Percentiles rank a stretch among this genome's conserved stretches.
Evolutionary conservation across 495 filamentous ascomycete species (phyloP).

Genomic region (Talaromyces nanjingensis): DNA sequence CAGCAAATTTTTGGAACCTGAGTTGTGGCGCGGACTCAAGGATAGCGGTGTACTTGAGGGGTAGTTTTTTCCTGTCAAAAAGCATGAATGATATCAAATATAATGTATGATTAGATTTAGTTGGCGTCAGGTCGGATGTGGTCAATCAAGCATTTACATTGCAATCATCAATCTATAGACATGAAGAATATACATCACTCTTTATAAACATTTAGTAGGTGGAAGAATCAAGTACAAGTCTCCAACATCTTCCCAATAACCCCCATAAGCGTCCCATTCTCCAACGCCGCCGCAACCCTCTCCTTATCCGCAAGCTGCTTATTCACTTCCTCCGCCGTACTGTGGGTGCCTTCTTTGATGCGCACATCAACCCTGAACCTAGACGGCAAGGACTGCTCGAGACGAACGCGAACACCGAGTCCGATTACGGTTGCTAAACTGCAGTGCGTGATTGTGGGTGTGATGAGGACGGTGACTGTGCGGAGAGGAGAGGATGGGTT

Average conservation of each 20-base stretch:
- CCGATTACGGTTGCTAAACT: slow-evolving; percentile 95
- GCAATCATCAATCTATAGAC: not conserved
- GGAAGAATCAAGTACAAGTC: slow-evolving; percentile 45
- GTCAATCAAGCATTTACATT: slow-evolving; percentile 1
- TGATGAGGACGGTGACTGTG: slow-evolving; percentile 58
- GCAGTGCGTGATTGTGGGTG: slow-evolving; percentile 97
- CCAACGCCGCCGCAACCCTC: slow-evolving; percentile 85
- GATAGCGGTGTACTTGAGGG: slow-evolving; percentile 84
- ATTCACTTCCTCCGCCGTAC: slow-evolving; percentile 88
- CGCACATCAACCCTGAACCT: slow-evolving; percentile 87
- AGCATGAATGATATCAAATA: not conserved
- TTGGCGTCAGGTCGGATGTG: not conserved
- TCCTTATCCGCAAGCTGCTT: slow-evolving; percentile 97
- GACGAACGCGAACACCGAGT: slow-evolving; percentile 80
- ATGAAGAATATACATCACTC: not conserved
- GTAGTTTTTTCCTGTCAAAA: slow-evolving; percentile 16
- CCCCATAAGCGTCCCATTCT: slow-evolving; percentile 83
- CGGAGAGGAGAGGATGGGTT: slow-evolving; percentile 37
- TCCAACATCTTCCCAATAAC: slow-evolving; percentile 91
- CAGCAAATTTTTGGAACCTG: slow-evolving; percentile 90
- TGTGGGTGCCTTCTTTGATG: slow-evolving; percentile 94
- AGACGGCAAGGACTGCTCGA: slow-evolving; percentile 88
- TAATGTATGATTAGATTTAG: not conserved
- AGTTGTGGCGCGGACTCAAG: slow-evolving; percentile 80
- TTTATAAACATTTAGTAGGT: not conserved